Percentiles rank a stretch among this genome's conserved stretches.
These are phyloP conservation scores for Fraxinus albicans DNA, from an alignment of 305 asterid species.

Conservation along the genomic window DNA sequence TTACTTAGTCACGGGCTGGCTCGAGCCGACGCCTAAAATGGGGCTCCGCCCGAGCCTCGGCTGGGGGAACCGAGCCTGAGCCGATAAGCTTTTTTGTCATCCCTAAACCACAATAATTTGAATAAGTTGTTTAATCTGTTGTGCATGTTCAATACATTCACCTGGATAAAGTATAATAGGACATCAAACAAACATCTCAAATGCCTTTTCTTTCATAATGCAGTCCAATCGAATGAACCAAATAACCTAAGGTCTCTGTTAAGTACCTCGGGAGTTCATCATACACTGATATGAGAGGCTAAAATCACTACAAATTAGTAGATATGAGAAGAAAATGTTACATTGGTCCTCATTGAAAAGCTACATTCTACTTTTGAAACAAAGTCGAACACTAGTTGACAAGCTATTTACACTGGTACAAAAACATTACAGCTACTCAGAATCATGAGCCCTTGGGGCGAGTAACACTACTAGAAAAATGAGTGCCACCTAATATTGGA, in stretches of 20 bases:
- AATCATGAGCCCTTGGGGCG: conserved; percentile 12
- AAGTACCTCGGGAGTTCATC: background rate
- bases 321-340: background rate
- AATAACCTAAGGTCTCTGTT: background rate
- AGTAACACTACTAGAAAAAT: conserved; percentile 35
- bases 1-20: too few species aligned
- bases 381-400: background rate
- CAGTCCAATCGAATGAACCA: background rate
- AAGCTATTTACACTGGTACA: conserved; percentile 32
- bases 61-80: too few species aligned
- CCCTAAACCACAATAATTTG: background rate
- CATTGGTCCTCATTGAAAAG: background rate
- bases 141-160: background rate
- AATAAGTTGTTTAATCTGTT: background rate
- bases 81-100: too few species aligned
- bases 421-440: conserved; percentile 36
- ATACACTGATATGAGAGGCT: background rate
- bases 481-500: conserved; percentile 35
- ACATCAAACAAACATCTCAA: background rate
- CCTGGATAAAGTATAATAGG: background rate
- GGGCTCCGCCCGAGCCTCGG: too few species aligned
- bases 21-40: too few species aligned
- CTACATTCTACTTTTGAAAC: background rate
- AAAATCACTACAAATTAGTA: background rate
- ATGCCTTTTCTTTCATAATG: background rate